Evolutionary conservation across 1,284 basidiomycete species (phyloP).

Genomic region (Cutaneotrichosporon dermatis): DNA sequence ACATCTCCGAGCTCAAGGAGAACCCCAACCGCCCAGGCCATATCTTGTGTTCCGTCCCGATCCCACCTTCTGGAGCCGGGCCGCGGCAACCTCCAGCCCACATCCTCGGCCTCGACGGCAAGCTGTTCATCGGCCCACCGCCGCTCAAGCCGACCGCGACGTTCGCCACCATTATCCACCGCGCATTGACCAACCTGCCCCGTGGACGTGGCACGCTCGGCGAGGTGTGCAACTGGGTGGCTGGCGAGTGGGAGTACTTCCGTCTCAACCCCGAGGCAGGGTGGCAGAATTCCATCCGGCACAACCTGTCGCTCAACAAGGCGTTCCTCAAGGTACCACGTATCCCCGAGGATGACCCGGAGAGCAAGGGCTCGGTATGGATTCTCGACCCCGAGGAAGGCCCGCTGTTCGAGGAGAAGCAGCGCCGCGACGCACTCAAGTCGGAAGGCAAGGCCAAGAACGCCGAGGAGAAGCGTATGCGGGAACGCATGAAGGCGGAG

Average conservation of each 20-base stretch:
- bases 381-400: constrained; percentile 65
- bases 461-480: constrained; percentile 39
- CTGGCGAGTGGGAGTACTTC: constrained; percentile 83
- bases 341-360: constrained; percentile 73
- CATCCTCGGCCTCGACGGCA: constrained; percentile 45
- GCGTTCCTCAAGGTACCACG: constrained; percentile 81
- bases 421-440: constrained; percentile 41
- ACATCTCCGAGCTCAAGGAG: constrained; percentile 42
- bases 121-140: constrained; percentile 46
- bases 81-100: constrained; percentile 43
- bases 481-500: constrained; percentile 37
- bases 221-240: constrained; percentile 88
- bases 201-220: constrained; percentile 80
- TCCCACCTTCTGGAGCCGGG: constrained; percentile 45
- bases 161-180: constrained; percentile 48
- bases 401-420: constrained; percentile 47
- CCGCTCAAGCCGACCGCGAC: constrained; percentile 48
- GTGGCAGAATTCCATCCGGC: constrained; percentile 92
- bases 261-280: constrained; percentile 69
- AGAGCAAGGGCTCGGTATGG: constrained; percentile 81
- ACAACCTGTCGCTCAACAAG: constrained; percentile 81
- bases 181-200: constrained; percentile 41
- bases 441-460: constrained; percentile 45
- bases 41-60: constrained; percentile 45
- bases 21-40: constrained; percentile 42